phyloP scores from a whole-genome alignment of 495 filamentous ascomycete genomes.

The Aspergillus leporis region DNA sequence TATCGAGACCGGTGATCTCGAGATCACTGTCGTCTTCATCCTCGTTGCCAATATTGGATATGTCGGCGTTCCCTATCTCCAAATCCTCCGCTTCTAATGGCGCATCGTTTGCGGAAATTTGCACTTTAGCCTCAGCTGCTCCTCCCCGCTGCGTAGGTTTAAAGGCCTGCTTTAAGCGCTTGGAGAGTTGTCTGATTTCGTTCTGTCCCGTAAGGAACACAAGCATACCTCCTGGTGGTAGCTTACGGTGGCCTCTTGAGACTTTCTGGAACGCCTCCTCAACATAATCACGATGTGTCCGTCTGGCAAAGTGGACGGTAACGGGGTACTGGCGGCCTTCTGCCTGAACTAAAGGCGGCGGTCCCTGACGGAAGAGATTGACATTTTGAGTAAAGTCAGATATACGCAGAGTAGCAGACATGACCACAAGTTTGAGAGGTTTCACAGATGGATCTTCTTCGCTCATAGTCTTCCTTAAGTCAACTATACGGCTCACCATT shows the following conservation, averaged over 20 bases:
- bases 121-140: slow-evolving; percentile 60
- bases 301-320: slow-evolving; percentile 82
- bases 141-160: slow-evolving; percentile 55
- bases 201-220: slow-evolving; percentile 95
- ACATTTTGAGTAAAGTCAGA: slow-evolving; percentile 87
- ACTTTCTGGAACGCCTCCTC: slow-evolving; percentile 89
- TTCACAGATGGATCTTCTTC: slow-evolving; percentile 61
- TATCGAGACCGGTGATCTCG: slow-evolving; percentile 51
- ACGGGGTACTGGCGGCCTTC: slow-evolving; percentile 95
- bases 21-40: slow-evolving; percentile 39
- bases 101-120: slow-evolving; percentile 73
- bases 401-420: slow-evolving; percentile 92
- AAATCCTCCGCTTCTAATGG: slow-evolving; percentile 85
- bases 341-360: slow-evolving; percentile 82
- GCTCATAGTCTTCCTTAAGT: slow-evolving; percentile 66
- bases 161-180: slow-evolving; percentile 73
- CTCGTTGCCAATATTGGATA: slow-evolving; percentile 35
- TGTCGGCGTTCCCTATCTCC: slow-evolving; percentile 67
- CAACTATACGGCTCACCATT: slow-evolving; percentile 90
- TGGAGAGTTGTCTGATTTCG: slow-evolving; percentile 79
- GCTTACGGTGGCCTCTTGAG: slow-evolving; percentile 81
- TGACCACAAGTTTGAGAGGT: slow-evolving; percentile 92
- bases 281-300: slow-evolving; percentile 83
- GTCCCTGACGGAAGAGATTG: slow-evolving; percentile 68
- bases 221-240: slow-evolving; percentile 89